Evolutionary conservation across 73 alveolate species (phyloP).

Genomic region (Blepharisma japonicum): DNA sequence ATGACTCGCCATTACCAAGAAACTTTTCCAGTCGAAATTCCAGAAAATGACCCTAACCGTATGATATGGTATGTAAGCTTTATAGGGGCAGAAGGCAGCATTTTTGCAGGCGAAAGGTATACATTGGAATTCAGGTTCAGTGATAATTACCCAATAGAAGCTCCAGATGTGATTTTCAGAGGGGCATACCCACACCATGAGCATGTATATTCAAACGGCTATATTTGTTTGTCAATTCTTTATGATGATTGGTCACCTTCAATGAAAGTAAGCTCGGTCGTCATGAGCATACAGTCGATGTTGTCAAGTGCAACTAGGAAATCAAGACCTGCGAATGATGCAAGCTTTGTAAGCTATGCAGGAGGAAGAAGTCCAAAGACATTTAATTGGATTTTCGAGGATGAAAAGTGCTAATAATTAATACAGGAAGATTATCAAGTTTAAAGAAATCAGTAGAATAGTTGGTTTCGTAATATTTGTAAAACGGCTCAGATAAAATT

Average conservation of each 20-base stretch:
- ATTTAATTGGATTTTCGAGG: slow-evolving; percentile 74
- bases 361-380: slow-evolving; percentile 77
- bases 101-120: slow-evolving; percentile 86
- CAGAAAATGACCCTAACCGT: slow-evolving; percentile 57
- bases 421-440: background rate
- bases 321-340: slow-evolving; percentile 75
- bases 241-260: slow-evolving; percentile 97
- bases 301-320: slow-evolving; percentile 77
- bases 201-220: slow-evolving; percentile 97
- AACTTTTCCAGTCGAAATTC: slow-evolving; percentile 62
- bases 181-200: slow-evolving; percentile 94
- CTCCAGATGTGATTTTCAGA: slow-evolving; percentile 95
- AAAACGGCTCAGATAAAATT: background rate
- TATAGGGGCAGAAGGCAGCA: slow-evolving; percentile 89
- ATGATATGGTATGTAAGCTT: slow-evolving; percentile 77
- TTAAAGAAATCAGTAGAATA: background rate
- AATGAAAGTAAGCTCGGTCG: slow-evolving; percentile 81
- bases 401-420: slow-evolving; percentile 53
- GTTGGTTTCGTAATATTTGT: background rate
- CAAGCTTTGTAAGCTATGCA: slow-evolving; percentile 52
- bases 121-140: slow-evolving; percentile 86
- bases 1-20: slow-evolving; percentile 66
- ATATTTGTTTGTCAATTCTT: slow-evolving; percentile 84
- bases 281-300: slow-evolving; percentile 86
- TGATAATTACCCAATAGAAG: slow-evolving; percentile 87